Percentiles rank a stretch among this genome's conserved stretches.
These are phyloP conservation scores for Tuber microsphaerosporum DNA, from an alignment of 495 filamentous ascomycete genomes.

Conservation along the genomic window DNA sequence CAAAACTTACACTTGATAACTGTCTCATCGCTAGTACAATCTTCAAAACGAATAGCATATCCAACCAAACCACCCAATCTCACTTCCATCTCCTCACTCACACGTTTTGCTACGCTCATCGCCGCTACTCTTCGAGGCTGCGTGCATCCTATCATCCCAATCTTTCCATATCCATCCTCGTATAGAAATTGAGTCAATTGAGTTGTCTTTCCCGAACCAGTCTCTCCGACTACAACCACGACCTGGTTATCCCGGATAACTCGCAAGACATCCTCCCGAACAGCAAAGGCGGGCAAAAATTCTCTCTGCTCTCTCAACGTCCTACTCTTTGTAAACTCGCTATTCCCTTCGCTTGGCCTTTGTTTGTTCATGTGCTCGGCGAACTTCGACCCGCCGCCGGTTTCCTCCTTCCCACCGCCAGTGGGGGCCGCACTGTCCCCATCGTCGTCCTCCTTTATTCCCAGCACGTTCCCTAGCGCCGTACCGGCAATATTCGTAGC, in stretches of 20 bases:
- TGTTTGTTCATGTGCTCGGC: constrained; percentile 77
- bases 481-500: constrained; percentile 92
- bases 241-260: constrained; percentile 97
- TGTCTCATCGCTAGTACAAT: constrained; percentile 91
- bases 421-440: constrained; percentile 31
- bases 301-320: constrained; percentile 85
- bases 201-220: constrained; percentile 94
- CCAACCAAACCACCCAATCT: constrained; percentile 80
- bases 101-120: constrained; percentile 95
- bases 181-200: constrained; percentile 92
- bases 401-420: constrained; percentile 61
- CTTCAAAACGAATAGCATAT: constrained; percentile 98
- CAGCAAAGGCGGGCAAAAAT: constrained; percentile 91
- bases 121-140: constrained; percentile 95
- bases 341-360: constrained; percentile 63
- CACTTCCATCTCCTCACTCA: constrained; percentile 99
- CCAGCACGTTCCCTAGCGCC: constrained; percentile 86
- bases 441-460: constrained; percentile 75
- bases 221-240: constrained; percentile 91
- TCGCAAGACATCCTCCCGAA: constrained; percentile 86
- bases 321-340: constrained; percentile 88
- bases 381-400: constrained; percentile 71
- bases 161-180: constrained; percentile 80
- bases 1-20: constrained; percentile 69
- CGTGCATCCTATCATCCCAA: constrained; percentile 93